These are phyloP conservation scores for Yarrowia sp. DNA, from an alignment of 805 yeast species.

Conservation along the genomic window DNA sequence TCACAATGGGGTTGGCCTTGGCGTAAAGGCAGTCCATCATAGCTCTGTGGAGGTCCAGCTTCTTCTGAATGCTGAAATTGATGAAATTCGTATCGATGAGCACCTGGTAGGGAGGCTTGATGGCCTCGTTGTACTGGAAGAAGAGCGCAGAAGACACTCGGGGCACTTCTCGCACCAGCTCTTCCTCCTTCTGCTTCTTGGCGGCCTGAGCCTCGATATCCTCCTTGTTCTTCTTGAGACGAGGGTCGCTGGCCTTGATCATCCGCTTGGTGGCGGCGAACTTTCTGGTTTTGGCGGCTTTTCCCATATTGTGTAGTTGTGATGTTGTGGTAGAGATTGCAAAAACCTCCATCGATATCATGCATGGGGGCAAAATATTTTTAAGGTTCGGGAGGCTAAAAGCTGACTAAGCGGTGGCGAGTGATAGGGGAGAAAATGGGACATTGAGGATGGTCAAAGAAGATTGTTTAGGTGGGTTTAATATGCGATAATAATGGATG, in stretches of 20 bases:
- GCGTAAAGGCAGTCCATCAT: slow-evolving; percentile 96
- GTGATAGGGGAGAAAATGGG: not conserved
- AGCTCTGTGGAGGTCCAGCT: slow-evolving; percentile 90
- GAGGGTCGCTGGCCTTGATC: slow-evolving; percentile 66
- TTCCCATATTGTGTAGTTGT: slow-evolving; percentile 64
- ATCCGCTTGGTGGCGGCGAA: slow-evolving; percentile 89
- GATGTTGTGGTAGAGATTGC: not conserved
- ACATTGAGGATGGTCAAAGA: too few relatives aligned
- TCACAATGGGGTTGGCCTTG: slow-evolving; percentile 89
- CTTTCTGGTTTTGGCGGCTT: slow-evolving; percentile 95
- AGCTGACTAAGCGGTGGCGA: not conserved
- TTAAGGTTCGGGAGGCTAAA: not conserved
- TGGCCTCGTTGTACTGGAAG: slow-evolving; percentile 89
- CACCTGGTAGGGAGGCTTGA: slow-evolving; percentile 97
- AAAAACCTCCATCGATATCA: not conserved
- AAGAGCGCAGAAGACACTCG: slow-evolving; percentile 95
- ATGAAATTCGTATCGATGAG: slow-evolving; percentile 95
- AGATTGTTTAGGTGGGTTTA: too few relatives aligned
- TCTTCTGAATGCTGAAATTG: slow-evolving; percentile 93
- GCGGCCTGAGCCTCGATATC: slow-evolving; percentile 44
- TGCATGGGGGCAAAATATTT: slow-evolving; percentile 4
- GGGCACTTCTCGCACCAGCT: slow-evolving; percentile 71
- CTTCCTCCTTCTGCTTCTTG: slow-evolving; percentile 62
- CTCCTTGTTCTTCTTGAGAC: slow-evolving; percentile 43
- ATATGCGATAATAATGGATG: too few relatives aligned